A percentile compares a stretch with the other conserved stretches of the same genome.
These are phyloP conservation scores for Pleomassaria siparia DNA, from an alignment of 2,329 filamentous ascomycete genomes.

Conservation along the genomic window DNA sequence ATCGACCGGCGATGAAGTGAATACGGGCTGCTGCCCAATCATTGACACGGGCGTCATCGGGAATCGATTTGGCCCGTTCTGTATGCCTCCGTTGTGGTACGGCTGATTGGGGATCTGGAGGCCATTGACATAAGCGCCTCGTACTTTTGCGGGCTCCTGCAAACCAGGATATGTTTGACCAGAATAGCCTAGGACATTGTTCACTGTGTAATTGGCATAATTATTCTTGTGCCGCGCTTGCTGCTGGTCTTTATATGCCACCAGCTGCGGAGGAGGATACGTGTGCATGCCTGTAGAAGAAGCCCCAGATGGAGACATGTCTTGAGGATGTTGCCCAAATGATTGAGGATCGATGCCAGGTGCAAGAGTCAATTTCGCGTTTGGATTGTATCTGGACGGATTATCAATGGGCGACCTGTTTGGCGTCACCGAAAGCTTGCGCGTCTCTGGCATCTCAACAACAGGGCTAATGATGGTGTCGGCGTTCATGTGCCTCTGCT, in stretches of 20 bases:
- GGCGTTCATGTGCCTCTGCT: constrained; percentile 41
- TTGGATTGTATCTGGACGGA: constrained; percentile 32
- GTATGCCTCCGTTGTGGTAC: constrained; percentile 29
- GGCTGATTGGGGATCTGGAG: constrained; percentile 30
- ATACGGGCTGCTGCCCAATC: constrained; percentile 31
- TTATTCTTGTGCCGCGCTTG: constrained; percentile 20
- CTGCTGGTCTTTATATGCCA: constrained; percentile 21
- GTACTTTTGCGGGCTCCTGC: constrained; percentile 31
- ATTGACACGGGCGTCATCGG: constrained; percentile 33
- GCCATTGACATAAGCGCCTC: constrained; percentile 31
- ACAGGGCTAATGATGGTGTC: constrained; percentile 43
- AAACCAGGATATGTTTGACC: constrained; percentile 40
- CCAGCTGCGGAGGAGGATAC: constrained; percentile 42
- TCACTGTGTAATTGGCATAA: constrained; percentile 25
- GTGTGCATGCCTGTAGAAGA: constrained; percentile 38
- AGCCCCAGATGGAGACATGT: constrained; percentile 18
- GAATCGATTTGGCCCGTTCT: constrained; percentile 24
- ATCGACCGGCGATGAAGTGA: constrained; percentile 42
- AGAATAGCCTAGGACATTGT: constrained; percentile 19
- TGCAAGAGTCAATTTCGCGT: constrained; percentile 25
- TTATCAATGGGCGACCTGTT: constrained; percentile 34
- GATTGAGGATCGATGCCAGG: constrained; percentile 36
- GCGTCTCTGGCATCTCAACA: constrained; percentile 37
- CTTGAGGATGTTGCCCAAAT: constrained; percentile 26
- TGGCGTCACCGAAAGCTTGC: constrained; percentile 33